Base-by-base conservation (phyloP, 176 grass and related monocot species). In the Aegilops speltoides region DNA sequence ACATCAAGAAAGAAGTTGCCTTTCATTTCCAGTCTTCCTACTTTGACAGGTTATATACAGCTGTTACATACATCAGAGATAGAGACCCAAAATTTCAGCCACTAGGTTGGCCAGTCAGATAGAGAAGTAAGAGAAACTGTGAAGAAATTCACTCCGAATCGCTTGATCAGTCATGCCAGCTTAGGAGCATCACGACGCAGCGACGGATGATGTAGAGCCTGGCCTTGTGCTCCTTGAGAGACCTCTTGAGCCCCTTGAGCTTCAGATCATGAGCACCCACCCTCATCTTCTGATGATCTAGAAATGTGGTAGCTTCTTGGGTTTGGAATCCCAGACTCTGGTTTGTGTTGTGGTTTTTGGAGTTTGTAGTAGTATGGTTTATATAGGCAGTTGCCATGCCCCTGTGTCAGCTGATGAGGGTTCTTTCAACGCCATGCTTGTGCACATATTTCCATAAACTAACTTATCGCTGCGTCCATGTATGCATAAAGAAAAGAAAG, bases 191-290 rank as follows among this genome's bases (percentile, higher is more conserved):
- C 2, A 80, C 34, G 9, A 95, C 76, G 12, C 91, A 93, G 31
- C 83, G 80, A 15, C 81, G 88, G 37, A 95, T 95, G 83, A 95
- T 91, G 73, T 93, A 89, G 63, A 95, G 81, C 81, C 85, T 91
- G 71, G 89, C 80, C 41, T 84, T 89, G 48, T 93, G 79, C 86
- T 95, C 80, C 80, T 84, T 93, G 3, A 93, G 82, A 87, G 89
- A 70, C 70, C 81, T 95, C 69, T 83, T 91, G 76, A 95, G 72
- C 36, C 86, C 69, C 43, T 88, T 80, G 60, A 91, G 79, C 81
- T 91, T 91, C 74, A 90, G 67, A 17, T 84, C 80, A 67, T 66
- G 73, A 79, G 73, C 59, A 16, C 74, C 66, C 25, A 87, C 64
- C 88, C 48, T 77, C 82, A 86, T 83, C 83, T 82, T 52, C 14